Base-by-base conservation (phyloP, 1,284 basidiomycete species). In the Exsudoporus floridanus region DNA sequence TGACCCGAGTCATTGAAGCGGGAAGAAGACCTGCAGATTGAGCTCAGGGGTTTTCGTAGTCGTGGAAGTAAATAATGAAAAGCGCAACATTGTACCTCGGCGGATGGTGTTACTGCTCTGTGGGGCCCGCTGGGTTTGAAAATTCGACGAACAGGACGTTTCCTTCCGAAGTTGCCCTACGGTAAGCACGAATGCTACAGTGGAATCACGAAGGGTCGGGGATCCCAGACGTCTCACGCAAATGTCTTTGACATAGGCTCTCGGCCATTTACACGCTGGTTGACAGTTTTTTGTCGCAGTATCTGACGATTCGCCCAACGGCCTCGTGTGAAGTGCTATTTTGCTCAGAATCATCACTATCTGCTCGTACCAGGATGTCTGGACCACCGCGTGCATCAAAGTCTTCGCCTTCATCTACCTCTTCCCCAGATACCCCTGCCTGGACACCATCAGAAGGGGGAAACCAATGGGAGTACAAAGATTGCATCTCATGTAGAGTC, bases 401-500 rank as follows among this genome's bases (percentile, higher is more conserved):
- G 14, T 31, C 48, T 19, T n/a, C 37, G 3, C 23, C 19, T 16
- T 7, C 44, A 5, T 30, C 57, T 2, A 28, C 18, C 6, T 13
- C 49, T 25, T 36, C 45, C 7, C 5, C 44, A 3, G 49, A 46
- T 30, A 3, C 49, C 12, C 2, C 48, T 12, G 4, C 51, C 18
- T 37, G 14, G 50, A 45, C 37, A 1, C 40, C 48, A 1, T 45
- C 48, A 16, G 55, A 49, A 35, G 55, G 55, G 5, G 52, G 27
- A 23, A 52, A 52, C 18, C 25, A 49, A 0, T 28, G 49, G 59
- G 52, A 54, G 5, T 66, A 67, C 61, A 64, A 67, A 67, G 81
- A 81, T 48, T 80, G 81, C 56, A 52, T 81, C 35, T 74, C 77
- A 18, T 81, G 82, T 64, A 73, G 74, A 54, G 65, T 83, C 48